phyloP scores from a whole-genome alignment of 2,329 filamentous ascomycete species.

The Microcera coccophila region DNA sequence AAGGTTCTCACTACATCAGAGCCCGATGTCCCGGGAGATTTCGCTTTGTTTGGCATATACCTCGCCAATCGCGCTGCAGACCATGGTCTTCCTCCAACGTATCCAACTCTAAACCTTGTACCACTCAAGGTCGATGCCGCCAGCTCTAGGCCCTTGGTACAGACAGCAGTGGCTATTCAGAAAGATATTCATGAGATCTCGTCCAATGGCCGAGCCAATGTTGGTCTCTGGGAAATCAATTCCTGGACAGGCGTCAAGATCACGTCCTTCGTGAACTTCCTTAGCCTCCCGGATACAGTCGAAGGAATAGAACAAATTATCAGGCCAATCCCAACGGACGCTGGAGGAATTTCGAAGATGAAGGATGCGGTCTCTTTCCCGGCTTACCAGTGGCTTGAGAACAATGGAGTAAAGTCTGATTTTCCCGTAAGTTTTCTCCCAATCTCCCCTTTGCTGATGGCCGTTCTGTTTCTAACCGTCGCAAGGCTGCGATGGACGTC shows the following conservation, averaged over 20 bases:
- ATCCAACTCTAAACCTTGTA: conserved; percentile 75
- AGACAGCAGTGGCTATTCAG: conserved; percentile 61
- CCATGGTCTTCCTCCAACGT: conserved; percentile 45
- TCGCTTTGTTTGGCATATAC: conserved; percentile 72
- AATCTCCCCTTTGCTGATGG: neutral
- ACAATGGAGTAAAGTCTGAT: conserved; percentile 21
- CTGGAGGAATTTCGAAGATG: neutral
- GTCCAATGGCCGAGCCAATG: conserved; percentile 47
- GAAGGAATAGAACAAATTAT: too few relatives aligned
- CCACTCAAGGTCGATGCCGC: conserved; percentile 57
- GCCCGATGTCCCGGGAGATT: conserved; percentile 27
- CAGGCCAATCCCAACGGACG: too few relatives aligned
- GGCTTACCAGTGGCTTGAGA: conserved; percentile 12
- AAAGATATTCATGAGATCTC: conserved; percentile 61
- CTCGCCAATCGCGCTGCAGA: conserved; percentile 68
- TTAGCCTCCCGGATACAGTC: conserved; percentile 50
- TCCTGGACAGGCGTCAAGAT: conserved; percentile 70
- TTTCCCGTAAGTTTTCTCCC: conserved; percentile 27
- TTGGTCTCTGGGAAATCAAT: conserved; percentile 66
- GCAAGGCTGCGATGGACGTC: conserved; percentile 39
- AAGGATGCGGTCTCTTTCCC: neutral
- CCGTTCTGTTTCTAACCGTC: conserved; percentile 4
- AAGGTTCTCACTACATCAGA: conserved; percentile 34
- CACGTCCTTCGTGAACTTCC: conserved; percentile 77
- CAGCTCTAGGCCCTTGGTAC: conserved; percentile 34